Evolutionary conservation across 495 filamentous ascomycete genomes (phyloP), one percentile per base, ranked within the genome.

Genomic region (Neohortaea acidophila): DNA sequence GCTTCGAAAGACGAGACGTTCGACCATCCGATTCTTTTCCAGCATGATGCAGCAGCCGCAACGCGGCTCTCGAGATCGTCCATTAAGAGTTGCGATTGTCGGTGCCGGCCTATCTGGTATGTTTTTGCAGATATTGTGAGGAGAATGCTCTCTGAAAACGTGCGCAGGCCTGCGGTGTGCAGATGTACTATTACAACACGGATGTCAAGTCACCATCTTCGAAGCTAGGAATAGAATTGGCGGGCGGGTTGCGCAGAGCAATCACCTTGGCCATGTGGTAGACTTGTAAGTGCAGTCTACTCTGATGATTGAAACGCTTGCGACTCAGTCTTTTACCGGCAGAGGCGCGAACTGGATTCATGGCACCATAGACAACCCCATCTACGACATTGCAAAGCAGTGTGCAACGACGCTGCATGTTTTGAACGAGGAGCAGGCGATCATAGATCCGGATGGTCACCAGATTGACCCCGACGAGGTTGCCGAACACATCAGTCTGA

Each of bases 341-440:
- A 79, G 83, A 15, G 87, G 87, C 4, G 77, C 87, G 5, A 96
- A 94, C 52, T 94, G 87, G 87, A 91, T 94, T 19, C 87, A 96
- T 56, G 89, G 89, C 24, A 79, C 80, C 0, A 68, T 75, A 1
- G 59, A 79, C 33, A 97, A 94, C 53, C 86, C 89, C 4, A 86
- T 97, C 28, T 57, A 80, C 37, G 69, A 79, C 23, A 66, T 97
- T 21, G 84, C 83, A 11, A 66, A 71, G 44, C 59, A 73, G 49
- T 84, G 79, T 0, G 57, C 67, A 2, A 84, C 81, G 0, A 44
- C 57, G 1, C 60, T 72, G 11, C 67, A 75, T 40, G 64, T 63
- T 36, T 74, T 67, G 63, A 72, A 75, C 21, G 70, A 67, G 8
- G 53, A 56, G 7, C 64, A 71, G 23, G 60, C 67, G 7, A 41